These are phyloP conservation scores for Boletus sp. DNA, from an alignment of 768 basidiomycete genomes.

Conservation along the genomic window DNA sequence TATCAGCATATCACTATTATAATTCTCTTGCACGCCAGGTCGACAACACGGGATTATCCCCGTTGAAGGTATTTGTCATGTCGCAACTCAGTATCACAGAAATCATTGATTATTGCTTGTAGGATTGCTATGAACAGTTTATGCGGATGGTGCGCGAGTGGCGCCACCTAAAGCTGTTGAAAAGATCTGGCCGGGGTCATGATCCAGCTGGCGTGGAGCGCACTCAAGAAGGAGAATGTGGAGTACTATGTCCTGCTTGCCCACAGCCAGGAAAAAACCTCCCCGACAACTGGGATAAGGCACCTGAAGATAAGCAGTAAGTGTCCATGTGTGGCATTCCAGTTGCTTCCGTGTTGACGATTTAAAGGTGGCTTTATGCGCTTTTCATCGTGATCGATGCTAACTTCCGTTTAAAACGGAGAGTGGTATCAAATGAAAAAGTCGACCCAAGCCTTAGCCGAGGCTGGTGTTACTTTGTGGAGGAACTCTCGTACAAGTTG, in stretches of 20 bases:
- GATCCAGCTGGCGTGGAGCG: constrained; percentile 17
- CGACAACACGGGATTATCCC: not conserved
- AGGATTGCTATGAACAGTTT: not conserved
- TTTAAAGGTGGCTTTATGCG: not conserved
- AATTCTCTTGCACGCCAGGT: not conserved
- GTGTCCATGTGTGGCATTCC: too few relatives aligned
- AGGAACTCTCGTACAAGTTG: constrained; percentile 16
- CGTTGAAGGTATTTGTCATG: not conserved
- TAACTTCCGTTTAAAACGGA: constrained; percentile 30
- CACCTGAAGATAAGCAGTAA: not conserved
- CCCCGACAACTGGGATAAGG: constrained; percentile 17
- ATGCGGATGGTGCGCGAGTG: not conserved
- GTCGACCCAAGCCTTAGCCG: constrained; percentile 23
- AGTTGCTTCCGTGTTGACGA: not conserved
- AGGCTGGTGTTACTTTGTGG: constrained; percentile 28
- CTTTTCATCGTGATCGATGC: constrained; percentile 13
- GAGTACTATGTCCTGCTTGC: constrained; percentile 29
- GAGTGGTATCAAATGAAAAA: constrained; percentile 11
- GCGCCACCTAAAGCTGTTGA: not conserved
- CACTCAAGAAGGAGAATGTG: constrained; percentile 24
- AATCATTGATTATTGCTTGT: not conserved
- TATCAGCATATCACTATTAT: not conserved
- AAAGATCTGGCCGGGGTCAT: not conserved
- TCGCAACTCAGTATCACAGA: too few relatives aligned
- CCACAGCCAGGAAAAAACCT: constrained; percentile 30